A percentile compares a stretch with the other conserved stretches of the same genome.
Conservation (phyloP, 164 flowering plant species). For the Malania oleifera region DNA sequence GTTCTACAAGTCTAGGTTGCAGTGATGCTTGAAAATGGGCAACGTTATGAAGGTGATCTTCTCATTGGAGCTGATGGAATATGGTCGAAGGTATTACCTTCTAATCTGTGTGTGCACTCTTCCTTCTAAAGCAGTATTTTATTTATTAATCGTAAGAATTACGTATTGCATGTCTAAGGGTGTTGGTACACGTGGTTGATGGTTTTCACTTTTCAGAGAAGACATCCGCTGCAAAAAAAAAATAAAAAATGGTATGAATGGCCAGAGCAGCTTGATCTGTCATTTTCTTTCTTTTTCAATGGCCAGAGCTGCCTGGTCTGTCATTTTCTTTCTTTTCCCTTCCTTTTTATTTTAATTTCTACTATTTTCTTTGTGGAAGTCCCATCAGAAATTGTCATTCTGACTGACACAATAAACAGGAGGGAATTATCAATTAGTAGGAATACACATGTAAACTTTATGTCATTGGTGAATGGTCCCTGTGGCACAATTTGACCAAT, state of each 20-base stretch:
- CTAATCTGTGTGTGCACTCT: background rate
- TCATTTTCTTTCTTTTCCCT: too few relatives aligned
- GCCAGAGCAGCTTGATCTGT: background rate
- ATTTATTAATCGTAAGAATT: background rate
- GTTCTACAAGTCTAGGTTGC: slow-evolving; percentile 47
- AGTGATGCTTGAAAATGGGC: slow-evolving; percentile 77
- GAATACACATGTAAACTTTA: too few relatives aligned
- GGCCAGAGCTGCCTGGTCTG: too few relatives aligned
- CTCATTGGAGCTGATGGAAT: slow-evolving; percentile 98
- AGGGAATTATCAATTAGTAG: too few relatives aligned
- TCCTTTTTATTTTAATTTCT: too few relatives aligned
- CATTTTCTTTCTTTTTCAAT: background rate
- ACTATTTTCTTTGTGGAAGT: too few relatives aligned
- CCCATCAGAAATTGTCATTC: too few relatives aligned
- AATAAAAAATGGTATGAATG: background rate
- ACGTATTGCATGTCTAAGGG: background rate
- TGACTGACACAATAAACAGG: too few relatives aligned
- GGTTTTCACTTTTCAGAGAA: background rate
- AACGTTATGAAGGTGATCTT: slow-evolving; percentile 79
- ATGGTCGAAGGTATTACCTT: slow-evolving; percentile 75
- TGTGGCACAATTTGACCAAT: too few relatives aligned
- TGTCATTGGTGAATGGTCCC: too few relatives aligned
- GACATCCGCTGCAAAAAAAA: background rate
- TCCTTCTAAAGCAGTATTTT: background rate
- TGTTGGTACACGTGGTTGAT: too few relatives aligned